Evolutionary conservation across 140 eudicot species (phyloP), one percentile per base, ranked within the genome.

Genomic region (Erigeron philadelphicus): DNA sequence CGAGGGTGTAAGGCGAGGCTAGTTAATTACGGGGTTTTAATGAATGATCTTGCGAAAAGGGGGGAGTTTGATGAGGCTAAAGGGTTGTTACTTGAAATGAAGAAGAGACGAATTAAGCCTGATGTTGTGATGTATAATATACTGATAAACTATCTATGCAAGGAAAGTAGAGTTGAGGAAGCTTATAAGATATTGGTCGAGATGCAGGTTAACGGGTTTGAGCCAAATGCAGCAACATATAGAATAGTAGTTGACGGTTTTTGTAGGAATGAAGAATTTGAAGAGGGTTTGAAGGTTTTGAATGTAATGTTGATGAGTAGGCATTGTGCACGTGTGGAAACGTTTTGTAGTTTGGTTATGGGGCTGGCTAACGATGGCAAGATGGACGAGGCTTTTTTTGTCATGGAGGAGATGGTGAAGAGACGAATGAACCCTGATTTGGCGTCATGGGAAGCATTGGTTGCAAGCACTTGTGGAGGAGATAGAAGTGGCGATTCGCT

Each of bases 181-280:
- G 96, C 88, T 4, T 92, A 92, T 61, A 88, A 81, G 69, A 63
- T 88, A 7, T 78, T 92, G 63, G 95, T 86, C 42, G 93, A 84
- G 46, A 92, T 92, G 98, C 90, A 84, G 66, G 77, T 86, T 13
- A 59, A 64, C 10, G 95, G 96, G 25, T 84, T 84, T 54, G 82
- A 86, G 62, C 95, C 98, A 19, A 92, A 84, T 80, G 98, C 96
- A 40, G 83, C 88, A 25, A 81, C 96, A 0, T 92, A 84, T 70
- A 92, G 98, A 67, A 92, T 63, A 86, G 71, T 86, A 75, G 90
- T 88, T 71, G 96, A 92, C 75, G 92, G 95, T 17, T 92, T 88
- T 81, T 81, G 90, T 71, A 80, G 74, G 55, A 43, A 49, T 8
- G 88, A 79, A 8, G 89, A 92, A n/a, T 86, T 80, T 50, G 81